Evolutionary conservation across 805 yeast genomes (phyloP), one percentile per base, ranked within the genome.

Genomic region (Huiozyma sinensis): DNA sequence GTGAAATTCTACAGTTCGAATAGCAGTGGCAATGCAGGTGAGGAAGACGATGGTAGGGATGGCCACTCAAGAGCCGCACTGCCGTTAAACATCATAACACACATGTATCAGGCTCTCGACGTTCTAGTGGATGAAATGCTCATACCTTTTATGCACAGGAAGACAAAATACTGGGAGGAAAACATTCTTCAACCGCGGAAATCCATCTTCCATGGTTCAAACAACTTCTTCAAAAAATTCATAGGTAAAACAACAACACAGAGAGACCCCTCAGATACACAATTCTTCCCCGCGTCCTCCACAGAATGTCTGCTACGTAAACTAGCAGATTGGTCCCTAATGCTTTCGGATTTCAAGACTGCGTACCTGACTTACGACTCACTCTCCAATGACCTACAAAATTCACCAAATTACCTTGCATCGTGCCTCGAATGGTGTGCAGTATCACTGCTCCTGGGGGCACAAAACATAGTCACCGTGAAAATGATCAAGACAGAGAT

Each of bases 391-490:
- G 96, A 89, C 58, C 81, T 81, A 51, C 68, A 76, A 35, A 74
- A 76, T 47, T 73, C 81, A 41, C 63, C 63, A 1, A 55, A 56
- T 37, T 61, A 60, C 33, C 36, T 57, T 31, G 95, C 96, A 0
- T 78, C 94, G 0, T 70, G 83, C n/a, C 88, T 89, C 50, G 96
- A 90, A 61, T 84, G 87, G 83, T 80, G 85, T 52, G 83, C 89
- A 0, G 68, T 81, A 1, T 77, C 94, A 1, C 67, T 82, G 28
- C 63, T 89, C 5, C 69, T 90, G 63, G 88, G 68, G 9, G 70
- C 67, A 13, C 68, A 58, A 44, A 64, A 59, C 36, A 65, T 67
- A 40, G 67, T 68, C 17, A 68, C 72, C 1, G 65, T 64, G 2
- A 67, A 66, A 44, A 55, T 65, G 54, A 65, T 66, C 9, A 68